Evolutionary conservation across 2,329 filamentous ascomycete species (phyloP).

Genomic region (Aspergillus fischeri): DNA sequence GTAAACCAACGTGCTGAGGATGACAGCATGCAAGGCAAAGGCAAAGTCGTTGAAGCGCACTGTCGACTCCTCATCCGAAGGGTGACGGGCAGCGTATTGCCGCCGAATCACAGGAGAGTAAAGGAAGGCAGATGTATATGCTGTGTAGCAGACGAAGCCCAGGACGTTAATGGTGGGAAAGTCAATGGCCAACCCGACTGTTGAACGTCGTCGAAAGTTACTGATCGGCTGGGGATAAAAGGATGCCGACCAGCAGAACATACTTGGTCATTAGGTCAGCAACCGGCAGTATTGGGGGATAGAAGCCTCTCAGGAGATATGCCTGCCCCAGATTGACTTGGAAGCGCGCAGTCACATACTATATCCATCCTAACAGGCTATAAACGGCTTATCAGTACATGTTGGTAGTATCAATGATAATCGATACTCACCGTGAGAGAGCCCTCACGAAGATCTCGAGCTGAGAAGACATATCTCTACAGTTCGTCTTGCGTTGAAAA

Average conservation of each 20-base stretch:
- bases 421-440: slow-evolving; percentile 38
- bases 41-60: slow-evolving; percentile 86
- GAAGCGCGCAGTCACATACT: slow-evolving; percentile 40
- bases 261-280: slow-evolving; percentile 33
- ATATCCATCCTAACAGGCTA: slow-evolving; percentile 68
- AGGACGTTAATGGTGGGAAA: slow-evolving; percentile 71
- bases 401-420: neutral
- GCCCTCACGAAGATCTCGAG: slow-evolving; percentile 35
- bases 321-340: neutral
- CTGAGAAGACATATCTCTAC: slow-evolving; percentile 25
- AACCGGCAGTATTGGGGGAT: neutral
- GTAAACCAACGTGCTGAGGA: slow-evolving; percentile 68
- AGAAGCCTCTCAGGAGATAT: neutral
- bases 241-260: slow-evolving; percentile 73
- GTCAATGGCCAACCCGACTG: slow-evolving; percentile 79
- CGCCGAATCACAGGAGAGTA: slow-evolving; percentile 71
- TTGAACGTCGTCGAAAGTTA: slow-evolving; percentile 73
- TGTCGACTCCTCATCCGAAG: slow-evolving; percentile 68
- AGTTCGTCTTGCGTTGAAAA: neutral
- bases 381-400: slow-evolving; percentile 38
- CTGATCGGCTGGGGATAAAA: slow-evolving; percentile 89
- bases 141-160: slow-evolving; percentile 63
- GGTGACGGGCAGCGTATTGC: slow-evolving; percentile 81
- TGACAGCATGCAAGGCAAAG: slow-evolving; percentile 76
- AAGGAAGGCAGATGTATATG: slow-evolving; percentile 71